A percentile compares a stretch with the other conserved stretches of the same genome.
Evolutionary conservation across 345 rosid species (phyloP).

Genomic region (Eucalyptus globulus): DNA sequence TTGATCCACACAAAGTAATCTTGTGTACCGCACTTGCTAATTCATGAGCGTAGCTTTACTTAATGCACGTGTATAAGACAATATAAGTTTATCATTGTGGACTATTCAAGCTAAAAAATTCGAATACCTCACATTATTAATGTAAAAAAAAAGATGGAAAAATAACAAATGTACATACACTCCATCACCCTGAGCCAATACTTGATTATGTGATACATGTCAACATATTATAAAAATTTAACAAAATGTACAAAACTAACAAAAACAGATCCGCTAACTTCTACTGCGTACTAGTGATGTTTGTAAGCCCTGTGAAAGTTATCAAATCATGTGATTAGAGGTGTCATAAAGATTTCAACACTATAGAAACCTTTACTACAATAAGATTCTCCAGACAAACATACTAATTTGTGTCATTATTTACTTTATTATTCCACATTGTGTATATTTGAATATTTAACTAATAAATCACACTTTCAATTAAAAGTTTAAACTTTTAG

Average conservation of each 20-base stretch:
- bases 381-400: background rate
- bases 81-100: background rate
- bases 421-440: background rate
- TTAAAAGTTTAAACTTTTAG: too few relatives aligned
- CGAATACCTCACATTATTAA: background rate
- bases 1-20: too few relatives aligned
- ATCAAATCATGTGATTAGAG: background rate
- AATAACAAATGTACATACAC: background rate
- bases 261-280: background rate
- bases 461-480: too few relatives aligned
- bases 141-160: background rate
- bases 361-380: background rate
- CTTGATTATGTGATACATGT: background rate
- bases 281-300: background rate
- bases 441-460: background rate
- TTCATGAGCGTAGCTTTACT: too few relatives aligned
- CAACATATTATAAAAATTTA: background rate
- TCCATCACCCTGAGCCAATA: background rate
- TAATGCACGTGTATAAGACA: too few relatives aligned
- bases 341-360: background rate
- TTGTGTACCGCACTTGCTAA: too few relatives aligned
- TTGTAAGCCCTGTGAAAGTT: background rate
- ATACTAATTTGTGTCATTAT: background rate
- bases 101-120: background rate
- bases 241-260: background rate